Evolutionary conservation across 495 filamentous ascomycete genomes (phyloP).

Genomic region (Lophiotrema nucula): DNA sequence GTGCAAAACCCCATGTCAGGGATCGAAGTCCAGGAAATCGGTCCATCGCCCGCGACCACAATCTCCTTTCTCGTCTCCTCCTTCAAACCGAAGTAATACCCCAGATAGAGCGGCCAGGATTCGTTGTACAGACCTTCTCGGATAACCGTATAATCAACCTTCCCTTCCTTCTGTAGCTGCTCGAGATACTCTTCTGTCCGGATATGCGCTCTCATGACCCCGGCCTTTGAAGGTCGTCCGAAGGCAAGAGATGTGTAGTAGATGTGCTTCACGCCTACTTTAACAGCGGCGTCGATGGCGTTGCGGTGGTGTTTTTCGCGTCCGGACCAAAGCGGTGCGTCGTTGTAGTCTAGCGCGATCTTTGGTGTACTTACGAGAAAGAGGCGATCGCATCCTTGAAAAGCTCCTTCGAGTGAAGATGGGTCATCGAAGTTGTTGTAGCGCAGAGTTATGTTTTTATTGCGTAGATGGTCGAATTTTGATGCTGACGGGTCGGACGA

Average conservation of each 20-base stretch:
- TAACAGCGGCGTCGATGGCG: constrained; percentile 58
- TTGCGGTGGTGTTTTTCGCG: constrained; percentile 49
- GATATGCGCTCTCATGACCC: constrained; percentile 70
- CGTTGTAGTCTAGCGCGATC: constrained; percentile 39
- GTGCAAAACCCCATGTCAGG: constrained; percentile 46
- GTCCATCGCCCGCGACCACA: constrained; percentile 44
- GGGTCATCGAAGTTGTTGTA: constrained; percentile 39
- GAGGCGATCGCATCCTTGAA: constrained; percentile 46
- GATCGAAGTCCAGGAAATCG: constrained; percentile 48
- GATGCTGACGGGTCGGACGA: constrained; percentile 30
- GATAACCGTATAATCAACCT: constrained; percentile 53
- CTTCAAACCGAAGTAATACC: constrained; percentile 52
- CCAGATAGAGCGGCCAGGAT: constrained; percentile 67
- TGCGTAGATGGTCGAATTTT: constrained; percentile 10
- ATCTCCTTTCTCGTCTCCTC: constrained; percentile 38
- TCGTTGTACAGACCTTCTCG: constrained; percentile 67
- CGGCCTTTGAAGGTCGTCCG: constrained; percentile 46
- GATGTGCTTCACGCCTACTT: constrained; percentile 59
- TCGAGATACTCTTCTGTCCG: constrained; percentile 59
- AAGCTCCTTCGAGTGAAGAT: constrained; percentile 35
- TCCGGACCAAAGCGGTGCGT: constrained; percentile 38
- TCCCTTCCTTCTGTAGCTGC: constrained; percentile 34
- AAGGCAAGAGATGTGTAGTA: constrained; percentile 70
- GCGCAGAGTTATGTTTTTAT: constrained; percentile 13
- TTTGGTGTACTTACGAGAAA: constrained; percentile 53